Evolutionary conservation across 768 basidiomycete genomes (phyloP), one percentile per base, ranked within the genome.

Genomic region (Pleurotus giganteus): DNA sequence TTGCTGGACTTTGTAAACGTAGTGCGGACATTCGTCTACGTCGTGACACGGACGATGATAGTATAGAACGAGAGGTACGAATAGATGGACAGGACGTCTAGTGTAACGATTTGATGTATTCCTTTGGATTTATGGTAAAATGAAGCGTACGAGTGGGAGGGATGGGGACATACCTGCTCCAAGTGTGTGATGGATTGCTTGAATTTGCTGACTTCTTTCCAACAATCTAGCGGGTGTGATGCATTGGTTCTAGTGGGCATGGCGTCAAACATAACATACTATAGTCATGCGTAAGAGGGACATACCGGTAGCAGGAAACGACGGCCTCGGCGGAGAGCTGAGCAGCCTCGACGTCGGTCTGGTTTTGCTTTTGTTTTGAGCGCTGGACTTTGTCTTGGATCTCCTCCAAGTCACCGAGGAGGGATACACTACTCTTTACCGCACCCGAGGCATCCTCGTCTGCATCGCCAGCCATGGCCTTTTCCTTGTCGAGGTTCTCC

Each of bases 401-500:
- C 65, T 89, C 83, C 61, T 89, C 88, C 59, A 94, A 66, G 67
- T 94, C 92, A 26, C 84, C 87, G 54, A 86, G 68, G 24, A 94
- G 72, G 2, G 78, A 75, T 5, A 81, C 75, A 56, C 84, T 88
- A 60, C 79, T 85, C 65, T 77, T 83, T 41, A 84, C 64, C 26
- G 74, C 74, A 17, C 76, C 78, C 27, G 71, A 62, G 7, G 65
- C 58, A 29, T 58, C 72, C 29, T 69, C 57, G 27, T 58, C 72
- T 31, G 66, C 66, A 11, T 70, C 71, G 31, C 78, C 81, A 13
- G 77, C 76, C 74, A 80, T 76, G 24, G 69, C 67, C 60, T 74
- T 78, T 70, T 94, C 91, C 55, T 80, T 78, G 68, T 93, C 89
- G 47, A 94, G 68, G 70, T 94, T 95, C 74, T 94, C 92, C 73